Conservation (phyloP, 345 rosid species). For the Hibiscus syriacus region DNA sequence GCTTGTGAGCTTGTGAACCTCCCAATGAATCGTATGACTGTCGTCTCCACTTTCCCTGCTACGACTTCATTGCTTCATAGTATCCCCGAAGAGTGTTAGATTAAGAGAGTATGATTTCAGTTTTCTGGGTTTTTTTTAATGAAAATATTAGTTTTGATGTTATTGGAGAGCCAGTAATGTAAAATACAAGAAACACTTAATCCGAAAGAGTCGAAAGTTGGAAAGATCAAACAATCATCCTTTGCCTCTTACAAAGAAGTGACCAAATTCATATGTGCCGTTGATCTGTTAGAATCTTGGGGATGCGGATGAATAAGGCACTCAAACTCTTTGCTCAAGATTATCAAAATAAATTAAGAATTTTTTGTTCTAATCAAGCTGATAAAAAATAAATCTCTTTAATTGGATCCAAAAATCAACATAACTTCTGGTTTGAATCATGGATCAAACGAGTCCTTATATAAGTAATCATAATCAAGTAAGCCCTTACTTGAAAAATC, state of each 20-base stretch:
- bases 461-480: too few relatives aligned
- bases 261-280: not conserved
- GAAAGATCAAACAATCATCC: not conserved
- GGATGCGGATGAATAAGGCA: not conserved
- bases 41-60: conserved; percentile 9
- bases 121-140: not conserved
- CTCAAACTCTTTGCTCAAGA: not conserved
- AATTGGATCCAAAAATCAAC: too few relatives aligned
- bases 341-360: not conserved
- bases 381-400: too few relatives aligned
- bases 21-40: conserved; percentile 34
- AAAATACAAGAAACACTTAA: not conserved
- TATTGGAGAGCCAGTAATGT: not conserved
- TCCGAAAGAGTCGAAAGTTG: not conserved
- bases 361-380: not conserved
- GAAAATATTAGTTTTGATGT: not conserved
- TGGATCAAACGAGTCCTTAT: too few relatives aligned
- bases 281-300: not conserved
- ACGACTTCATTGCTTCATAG: conserved; percentile 9
- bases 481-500: too few relatives aligned
- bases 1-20: conserved; percentile 36
- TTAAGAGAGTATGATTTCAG: not conserved
- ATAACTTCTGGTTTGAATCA: too few relatives aligned
- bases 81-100: conserved; percentile 29
- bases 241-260: not conserved